phyloP scores from a whole-genome alignment of 495 filamentous ascomycete species.

The Aspergillus olivimuriae region DNA sequence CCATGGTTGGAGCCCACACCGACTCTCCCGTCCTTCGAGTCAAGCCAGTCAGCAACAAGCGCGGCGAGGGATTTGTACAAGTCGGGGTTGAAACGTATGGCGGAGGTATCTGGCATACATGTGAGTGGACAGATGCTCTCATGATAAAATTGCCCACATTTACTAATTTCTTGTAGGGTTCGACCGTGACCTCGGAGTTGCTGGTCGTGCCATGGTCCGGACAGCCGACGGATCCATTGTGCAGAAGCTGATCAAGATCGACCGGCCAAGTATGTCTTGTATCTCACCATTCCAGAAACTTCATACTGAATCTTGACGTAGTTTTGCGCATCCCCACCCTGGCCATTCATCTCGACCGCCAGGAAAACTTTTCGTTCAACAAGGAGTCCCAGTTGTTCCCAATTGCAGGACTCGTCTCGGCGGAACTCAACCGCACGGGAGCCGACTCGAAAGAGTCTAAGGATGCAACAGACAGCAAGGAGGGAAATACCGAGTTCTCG shows the following conservation, averaged over 20 bases:
- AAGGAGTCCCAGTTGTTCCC: slow-evolving; percentile 95
- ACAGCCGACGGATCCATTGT: slow-evolving; percentile 64
- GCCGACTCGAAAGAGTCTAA: slow-evolving; percentile 31
- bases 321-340: slow-evolving; percentile 86
- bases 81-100: slow-evolving; percentile 97
- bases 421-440: slow-evolving; percentile 74
- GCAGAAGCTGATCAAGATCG: slow-evolving; percentile 84
- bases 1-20: slow-evolving; percentile 95
- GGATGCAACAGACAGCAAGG: slow-evolving; percentile 22
- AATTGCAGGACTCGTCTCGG: slow-evolving; percentile 79
- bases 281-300: background rate
- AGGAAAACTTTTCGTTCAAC: slow-evolving; percentile 82
- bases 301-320: slow-evolving; percentile 8
- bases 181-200: slow-evolving; percentile 87
- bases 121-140: slow-evolving; percentile 21
- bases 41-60: slow-evolving; percentile 91
- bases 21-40: slow-evolving; percentile 87
- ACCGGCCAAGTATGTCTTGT: slow-evolving; percentile 61
- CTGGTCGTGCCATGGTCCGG: slow-evolving; percentile 80
- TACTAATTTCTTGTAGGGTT: slow-evolving; percentile 56
- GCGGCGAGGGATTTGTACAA: slow-evolving; percentile 82
- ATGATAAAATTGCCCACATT: background rate
- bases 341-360: slow-evolving; percentile 87
- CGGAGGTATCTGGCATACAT: slow-evolving; percentile 69
- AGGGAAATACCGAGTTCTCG: slow-evolving; percentile 43